Conservation (phyloP, 2,329 filamentous ascomycete genomes). For the Gyromitra esculenta region DNA sequence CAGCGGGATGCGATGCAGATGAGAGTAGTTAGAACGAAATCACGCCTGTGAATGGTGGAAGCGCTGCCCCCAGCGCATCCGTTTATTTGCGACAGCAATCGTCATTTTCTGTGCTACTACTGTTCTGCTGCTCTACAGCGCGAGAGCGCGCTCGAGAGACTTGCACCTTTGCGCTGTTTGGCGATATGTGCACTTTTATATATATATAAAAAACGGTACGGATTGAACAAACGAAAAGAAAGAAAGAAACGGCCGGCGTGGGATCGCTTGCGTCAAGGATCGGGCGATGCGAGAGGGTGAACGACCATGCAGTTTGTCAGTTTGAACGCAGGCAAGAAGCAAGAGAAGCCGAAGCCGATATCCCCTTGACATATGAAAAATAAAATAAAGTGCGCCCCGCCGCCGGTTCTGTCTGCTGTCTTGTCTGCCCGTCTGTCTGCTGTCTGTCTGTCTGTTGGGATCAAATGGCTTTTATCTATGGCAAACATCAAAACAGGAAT, state of each 20-base stretch:
- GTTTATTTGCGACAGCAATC: conserved; percentile 20
- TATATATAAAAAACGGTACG: conserved; percentile 4
- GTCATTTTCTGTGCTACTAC: conserved; percentile 17
- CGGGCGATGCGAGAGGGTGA: conserved; percentile 44
- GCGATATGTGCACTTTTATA: background rate
- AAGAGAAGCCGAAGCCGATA: conserved; percentile 46
- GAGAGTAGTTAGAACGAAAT: conserved; percentile 40
- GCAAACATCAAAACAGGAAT: conserved; percentile 34
- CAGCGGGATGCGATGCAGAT: conserved; percentile 50
- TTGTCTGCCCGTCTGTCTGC: too few relatives aligned
- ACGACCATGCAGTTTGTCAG: conserved; percentile 47
- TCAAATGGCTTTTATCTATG: conserved; percentile 32
- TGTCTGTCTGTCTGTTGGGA: background rate
- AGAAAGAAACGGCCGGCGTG: conserved; percentile 25
- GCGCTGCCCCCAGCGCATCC: conserved; percentile 27
- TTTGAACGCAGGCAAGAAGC: conserved; percentile 44
- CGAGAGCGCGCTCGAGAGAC: background rate
- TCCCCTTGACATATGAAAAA: conserved; percentile 30
- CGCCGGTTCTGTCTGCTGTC: conserved; percentile 1
- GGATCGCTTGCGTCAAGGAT: conserved; percentile 49
- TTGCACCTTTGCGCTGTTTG: conserved; percentile 4
- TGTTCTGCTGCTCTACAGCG: conserved; percentile 12
- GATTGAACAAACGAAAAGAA: conserved; percentile 29
- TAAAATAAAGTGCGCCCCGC: conserved; percentile 28
- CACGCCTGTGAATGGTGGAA: conserved; percentile 36